Evolutionary conservation across 768 basidiomycete species (phyloP).

Genomic region (Suillus placidus): DNA sequence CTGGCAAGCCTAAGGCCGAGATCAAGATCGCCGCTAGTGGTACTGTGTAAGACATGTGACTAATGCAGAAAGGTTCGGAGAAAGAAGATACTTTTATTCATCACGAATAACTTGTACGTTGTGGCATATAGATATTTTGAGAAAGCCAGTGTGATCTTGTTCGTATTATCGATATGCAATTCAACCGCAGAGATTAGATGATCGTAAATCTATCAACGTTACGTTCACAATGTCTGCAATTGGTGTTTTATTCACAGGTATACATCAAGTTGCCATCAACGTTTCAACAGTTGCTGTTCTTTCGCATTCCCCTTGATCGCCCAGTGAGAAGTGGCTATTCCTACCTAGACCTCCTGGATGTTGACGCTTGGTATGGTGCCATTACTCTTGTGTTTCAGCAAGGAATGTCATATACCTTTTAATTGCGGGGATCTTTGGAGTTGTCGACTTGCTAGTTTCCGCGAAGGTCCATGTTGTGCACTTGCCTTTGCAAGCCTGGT

Average conservation of each 20-base stretch:
- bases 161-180: not conserved
- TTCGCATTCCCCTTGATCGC: not conserved
- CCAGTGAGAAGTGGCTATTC: not conserved
- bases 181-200: not conserved
- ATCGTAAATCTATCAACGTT: not conserved
- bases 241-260: not conserved
- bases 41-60: constrained; percentile 27
- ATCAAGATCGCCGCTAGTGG: constrained; percentile 60
- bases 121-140: constrained; percentile 10
- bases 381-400: not conserved
- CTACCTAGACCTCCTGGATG: not conserved
- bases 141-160: not conserved
- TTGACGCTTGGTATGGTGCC: not conserved
- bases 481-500: not conserved
- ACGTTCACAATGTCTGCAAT: not conserved
- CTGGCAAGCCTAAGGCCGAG: constrained; percentile 43
- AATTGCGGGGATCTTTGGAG: not conserved
- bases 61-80: not conserved
- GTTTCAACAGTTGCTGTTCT: not conserved
- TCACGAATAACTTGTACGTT: constrained; percentile 11
- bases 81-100: constrained; percentile 9
- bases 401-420: not conserved
- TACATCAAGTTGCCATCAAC: not conserved
- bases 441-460: not conserved
- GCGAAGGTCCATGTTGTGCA: not conserved